phyloP scores from a whole-genome alignment of 1,284 basidiomycete genomes.

The Microbotryum lychnidis-dioicae region DNA sequence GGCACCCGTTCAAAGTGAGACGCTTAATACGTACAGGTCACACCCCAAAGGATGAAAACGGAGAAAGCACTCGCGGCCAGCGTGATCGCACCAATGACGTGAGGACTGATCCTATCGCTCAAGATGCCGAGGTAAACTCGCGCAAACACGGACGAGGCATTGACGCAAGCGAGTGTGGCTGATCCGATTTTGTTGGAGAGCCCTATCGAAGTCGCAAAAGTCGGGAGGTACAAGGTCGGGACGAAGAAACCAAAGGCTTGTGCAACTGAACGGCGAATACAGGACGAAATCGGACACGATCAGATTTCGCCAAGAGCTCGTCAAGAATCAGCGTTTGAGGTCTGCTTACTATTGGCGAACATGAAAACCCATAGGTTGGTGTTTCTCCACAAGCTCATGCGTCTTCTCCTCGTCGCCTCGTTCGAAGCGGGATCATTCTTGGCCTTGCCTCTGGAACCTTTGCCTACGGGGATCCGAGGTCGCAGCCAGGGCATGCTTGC shows the following conservation, averaged over 20 bases:
- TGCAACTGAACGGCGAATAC: no score
- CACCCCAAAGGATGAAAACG: slow-evolving; percentile 45
- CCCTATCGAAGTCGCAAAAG: slow-evolving; percentile 13
- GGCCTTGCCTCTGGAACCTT: background rate
- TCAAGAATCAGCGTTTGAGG: slow-evolving; percentile 24
- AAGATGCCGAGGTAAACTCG: slow-evolving; percentile 41
- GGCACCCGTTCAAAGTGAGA: background rate
- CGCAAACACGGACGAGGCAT: slow-evolving; percentile 38
- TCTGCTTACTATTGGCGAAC: slow-evolving; percentile 41
- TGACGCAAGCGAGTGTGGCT: slow-evolving; percentile 16
- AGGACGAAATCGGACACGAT: slow-evolving; percentile 31
- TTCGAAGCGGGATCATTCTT: background rate
- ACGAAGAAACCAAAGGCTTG: slow-evolving; percentile 43
- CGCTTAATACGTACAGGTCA: slow-evolving; percentile 26
- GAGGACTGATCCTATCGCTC: slow-evolving; percentile 42
- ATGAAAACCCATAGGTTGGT: slow-evolving; percentile 38
- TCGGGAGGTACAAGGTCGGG: slow-evolving; percentile 14
- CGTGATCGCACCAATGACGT: slow-evolving; percentile 39
- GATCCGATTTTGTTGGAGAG: slow-evolving; percentile 4
- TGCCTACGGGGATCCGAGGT: slow-evolving; percentile 38
- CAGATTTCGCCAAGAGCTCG: slow-evolving; percentile 24
- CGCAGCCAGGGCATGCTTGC: slow-evolving; percentile 39
- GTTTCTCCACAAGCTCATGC: slow-evolving; percentile 34
- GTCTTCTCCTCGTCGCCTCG: background rate
- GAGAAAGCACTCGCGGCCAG: slow-evolving; percentile 37